Conservation (phyloP, 1,284 basidiomycete species). For the Ustanciosporium gigantosporum region DNA sequence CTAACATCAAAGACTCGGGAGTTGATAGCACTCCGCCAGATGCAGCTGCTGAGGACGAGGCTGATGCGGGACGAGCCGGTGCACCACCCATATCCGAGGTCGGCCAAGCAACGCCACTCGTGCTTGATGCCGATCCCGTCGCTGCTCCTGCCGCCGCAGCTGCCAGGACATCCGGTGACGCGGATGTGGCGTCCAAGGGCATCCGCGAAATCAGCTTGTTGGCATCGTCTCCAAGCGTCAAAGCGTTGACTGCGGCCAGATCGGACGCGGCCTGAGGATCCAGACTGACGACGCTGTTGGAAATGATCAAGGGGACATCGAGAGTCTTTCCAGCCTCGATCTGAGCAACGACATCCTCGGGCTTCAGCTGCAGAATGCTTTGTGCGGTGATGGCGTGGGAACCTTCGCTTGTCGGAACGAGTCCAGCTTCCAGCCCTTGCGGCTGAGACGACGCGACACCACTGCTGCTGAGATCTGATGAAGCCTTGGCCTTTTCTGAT, state of each 20-base stretch:
- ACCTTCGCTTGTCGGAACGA: too few species aligned
- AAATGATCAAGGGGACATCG: not conserved
- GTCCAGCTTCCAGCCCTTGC: too few species aligned
- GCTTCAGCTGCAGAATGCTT: not conserved
- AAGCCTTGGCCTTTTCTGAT: too few species aligned
- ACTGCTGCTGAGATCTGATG: too few species aligned
- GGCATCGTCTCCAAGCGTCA: not conserved
- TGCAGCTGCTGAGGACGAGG: not conserved
- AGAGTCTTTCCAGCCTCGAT: not conserved
- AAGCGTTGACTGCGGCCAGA: not conserved
- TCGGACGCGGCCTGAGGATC: not conserved
- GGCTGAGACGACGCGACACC: too few species aligned
- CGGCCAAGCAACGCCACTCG: not conserved
- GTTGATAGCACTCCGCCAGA: not conserved
- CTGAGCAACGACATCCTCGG: slow-evolving; percentile 1
- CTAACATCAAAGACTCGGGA: not conserved
- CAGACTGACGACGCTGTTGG: not conserved
- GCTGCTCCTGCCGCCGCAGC: not conserved
- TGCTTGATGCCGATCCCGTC: not conserved
- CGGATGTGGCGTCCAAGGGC: not conserved
- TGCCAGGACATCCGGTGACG: not conserved
- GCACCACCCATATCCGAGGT: not conserved
- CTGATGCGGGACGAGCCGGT: not conserved
- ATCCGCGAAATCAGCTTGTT: not conserved
- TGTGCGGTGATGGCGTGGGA: too few species aligned